phyloP scores from a whole-genome alignment of 305 asterid genomes.

The Fraxinus sp. region DNA sequence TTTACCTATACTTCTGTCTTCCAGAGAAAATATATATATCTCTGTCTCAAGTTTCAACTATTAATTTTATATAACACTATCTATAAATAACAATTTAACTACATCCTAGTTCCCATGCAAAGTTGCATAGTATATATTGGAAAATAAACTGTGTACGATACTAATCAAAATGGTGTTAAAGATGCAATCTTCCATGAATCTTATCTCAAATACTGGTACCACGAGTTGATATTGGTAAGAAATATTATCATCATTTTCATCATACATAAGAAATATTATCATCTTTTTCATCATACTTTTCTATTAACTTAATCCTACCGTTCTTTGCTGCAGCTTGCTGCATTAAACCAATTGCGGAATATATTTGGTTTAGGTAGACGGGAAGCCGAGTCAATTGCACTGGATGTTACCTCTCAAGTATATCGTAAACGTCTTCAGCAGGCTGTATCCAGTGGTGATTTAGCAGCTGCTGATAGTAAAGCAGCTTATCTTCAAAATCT shows the following conservation, averaged over 20 bases:
- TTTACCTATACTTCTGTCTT: not conserved
- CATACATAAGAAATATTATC: not conserved
- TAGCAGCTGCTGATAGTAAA: constrained; percentile 77
- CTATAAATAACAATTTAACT: not conserved
- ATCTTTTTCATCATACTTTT: not conserved
- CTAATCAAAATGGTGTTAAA: not conserved
- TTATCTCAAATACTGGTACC: not conserved
- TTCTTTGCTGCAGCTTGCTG: constrained; percentile 60
- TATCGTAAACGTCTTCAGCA: constrained; percentile 88
- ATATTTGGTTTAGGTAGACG: constrained; percentile 85
- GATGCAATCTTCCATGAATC: not conserved
- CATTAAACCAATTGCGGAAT: constrained; percentile 77
- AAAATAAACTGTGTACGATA: not conserved
- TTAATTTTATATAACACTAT: not conserved
- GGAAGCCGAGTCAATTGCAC: constrained; percentile 80
- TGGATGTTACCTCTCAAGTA: constrained; percentile 73
- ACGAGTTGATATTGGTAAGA: not conserved
- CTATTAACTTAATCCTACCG: constrained; percentile 21
- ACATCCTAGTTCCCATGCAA: not conserved
- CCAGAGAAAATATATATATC: not conserved
- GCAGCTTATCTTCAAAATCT: constrained; percentile 89
- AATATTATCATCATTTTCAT: no score
- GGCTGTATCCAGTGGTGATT: constrained; percentile 83
- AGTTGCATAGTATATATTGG: not conserved
- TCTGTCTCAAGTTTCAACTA: not conserved